Conservation (phyloP, 164 flowering plant species). For the Buxus sempervirens region DNA sequence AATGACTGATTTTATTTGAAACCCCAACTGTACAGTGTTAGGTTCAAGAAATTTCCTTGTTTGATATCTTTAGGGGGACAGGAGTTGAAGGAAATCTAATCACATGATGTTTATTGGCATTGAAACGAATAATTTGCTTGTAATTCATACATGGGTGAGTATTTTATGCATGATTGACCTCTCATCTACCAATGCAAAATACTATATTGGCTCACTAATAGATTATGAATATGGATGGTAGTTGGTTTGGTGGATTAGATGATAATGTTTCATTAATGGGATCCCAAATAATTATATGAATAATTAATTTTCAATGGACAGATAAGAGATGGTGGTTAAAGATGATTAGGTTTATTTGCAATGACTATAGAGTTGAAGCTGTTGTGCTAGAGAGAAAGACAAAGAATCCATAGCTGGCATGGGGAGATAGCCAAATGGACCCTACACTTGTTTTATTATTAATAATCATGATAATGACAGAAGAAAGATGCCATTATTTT, state of each 20-base stretch:
- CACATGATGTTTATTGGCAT: not conserved
- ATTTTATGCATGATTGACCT: not conserved
- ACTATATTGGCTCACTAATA: not conserved
- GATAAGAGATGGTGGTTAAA: not conserved
- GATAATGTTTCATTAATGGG: too few species aligned
- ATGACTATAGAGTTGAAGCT: not conserved
- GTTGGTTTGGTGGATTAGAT: not conserved
- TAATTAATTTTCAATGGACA: not conserved
- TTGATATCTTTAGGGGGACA: not conserved
- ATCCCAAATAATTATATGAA: not conserved
- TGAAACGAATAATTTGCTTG: too few species aligned
- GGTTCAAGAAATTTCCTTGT: too few species aligned
- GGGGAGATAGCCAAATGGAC: not conserved
- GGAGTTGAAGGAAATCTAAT: not conserved
- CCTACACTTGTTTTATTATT: conserved; percentile 5
- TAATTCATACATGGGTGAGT: not conserved
- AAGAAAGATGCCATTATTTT: conserved; percentile 14
- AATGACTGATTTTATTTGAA: too few species aligned
- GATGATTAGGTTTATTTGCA: not conserved
- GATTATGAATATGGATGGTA: not conserved
- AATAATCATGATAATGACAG: conserved; percentile 20
- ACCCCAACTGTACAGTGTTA: too few species aligned
- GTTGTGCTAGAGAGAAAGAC: conserved; percentile 3
- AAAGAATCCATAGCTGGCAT: conserved; percentile 18
- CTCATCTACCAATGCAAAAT: not conserved